phyloP scores from a whole-genome alignment of 2,329 filamentous ascomycete genomes.

The Madurella mycetomatis region DNA sequence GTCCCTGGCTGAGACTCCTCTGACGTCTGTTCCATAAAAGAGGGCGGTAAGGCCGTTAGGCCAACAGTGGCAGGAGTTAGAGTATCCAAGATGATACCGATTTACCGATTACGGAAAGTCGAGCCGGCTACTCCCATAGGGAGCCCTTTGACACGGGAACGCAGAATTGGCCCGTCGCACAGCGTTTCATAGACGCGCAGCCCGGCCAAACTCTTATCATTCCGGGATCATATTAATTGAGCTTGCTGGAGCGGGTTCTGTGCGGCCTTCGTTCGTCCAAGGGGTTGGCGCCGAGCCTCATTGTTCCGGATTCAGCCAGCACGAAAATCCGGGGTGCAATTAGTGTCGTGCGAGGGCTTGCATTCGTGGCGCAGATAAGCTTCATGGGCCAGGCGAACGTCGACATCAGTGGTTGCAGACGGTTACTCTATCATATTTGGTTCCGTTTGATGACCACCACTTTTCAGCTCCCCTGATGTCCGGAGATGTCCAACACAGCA shows the following conservation, averaged over 20 bases:
- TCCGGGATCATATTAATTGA: neutral
- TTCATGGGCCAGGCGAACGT: neutral
- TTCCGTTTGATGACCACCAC: too few relatives aligned
- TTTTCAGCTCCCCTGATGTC: neutral
- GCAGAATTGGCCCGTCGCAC: neutral
- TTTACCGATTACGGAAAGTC: neutral
- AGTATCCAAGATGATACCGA: neutral
- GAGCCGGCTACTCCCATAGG: conserved; percentile 4
- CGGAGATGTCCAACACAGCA: neutral
- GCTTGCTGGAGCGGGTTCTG: neutral
- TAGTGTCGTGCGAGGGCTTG: too few relatives aligned
- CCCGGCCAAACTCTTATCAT: neutral
- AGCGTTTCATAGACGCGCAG: neutral
- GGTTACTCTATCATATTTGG: too few relatives aligned
- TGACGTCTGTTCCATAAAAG: too few relatives aligned
- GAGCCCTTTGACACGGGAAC: conserved; percentile 4
- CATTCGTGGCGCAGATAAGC: neutral
- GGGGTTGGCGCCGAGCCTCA: conserved; percentile 8
- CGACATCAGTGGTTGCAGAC: too few relatives aligned
- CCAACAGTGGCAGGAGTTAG: too few relatives aligned
- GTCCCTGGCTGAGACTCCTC: too few relatives aligned
- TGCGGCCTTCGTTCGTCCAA: neutral
- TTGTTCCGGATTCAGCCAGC: neutral
- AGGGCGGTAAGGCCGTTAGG: too few relatives aligned
- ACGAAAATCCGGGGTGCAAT: neutral